Percentiles rank a stretch among this genome's conserved stretches.
Conservation (phyloP, 2,329 filamentous ascomycete genomes). For the Cyphellophora europaea region DNA sequence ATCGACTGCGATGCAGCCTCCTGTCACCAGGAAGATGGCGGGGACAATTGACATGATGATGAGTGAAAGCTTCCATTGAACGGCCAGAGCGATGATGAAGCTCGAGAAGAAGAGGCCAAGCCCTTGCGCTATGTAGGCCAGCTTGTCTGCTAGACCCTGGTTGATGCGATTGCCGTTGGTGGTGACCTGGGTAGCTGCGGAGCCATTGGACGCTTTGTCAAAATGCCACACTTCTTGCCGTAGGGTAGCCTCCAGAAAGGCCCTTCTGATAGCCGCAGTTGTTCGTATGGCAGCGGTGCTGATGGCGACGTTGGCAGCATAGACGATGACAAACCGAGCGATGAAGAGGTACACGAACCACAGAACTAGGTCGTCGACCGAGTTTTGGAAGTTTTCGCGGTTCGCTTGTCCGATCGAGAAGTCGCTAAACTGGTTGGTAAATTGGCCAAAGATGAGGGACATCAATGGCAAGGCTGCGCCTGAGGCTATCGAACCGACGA, state of each 20-base stretch:
- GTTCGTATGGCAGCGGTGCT: slow-evolving; percentile 19
- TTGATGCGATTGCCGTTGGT: slow-evolving; percentile 27
- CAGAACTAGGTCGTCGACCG: slow-evolving; percentile 17
- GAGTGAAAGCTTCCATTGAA: slow-evolving; percentile 35
- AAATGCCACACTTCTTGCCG: slow-evolving; percentile 25
- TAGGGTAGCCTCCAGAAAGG: slow-evolving; percentile 21
- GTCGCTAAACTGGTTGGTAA: slow-evolving; percentile 21
- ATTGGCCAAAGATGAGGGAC: slow-evolving; percentile 28
- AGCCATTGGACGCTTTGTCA: slow-evolving; percentile 20
- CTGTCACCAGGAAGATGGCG: slow-evolving; percentile 25
- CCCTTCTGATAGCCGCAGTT: slow-evolving; percentile 15
- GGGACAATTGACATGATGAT: slow-evolving; percentile 41
- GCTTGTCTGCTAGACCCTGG: slow-evolving; percentile 31
- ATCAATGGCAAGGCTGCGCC: slow-evolving; percentile 25
- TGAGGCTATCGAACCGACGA: slow-evolving; percentile 17
- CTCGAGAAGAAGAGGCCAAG: slow-evolving; percentile 30
- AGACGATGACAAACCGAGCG: slow-evolving; percentile 24
- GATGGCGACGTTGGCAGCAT: slow-evolving; percentile 22
- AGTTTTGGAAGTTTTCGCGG: slow-evolving; percentile 14
- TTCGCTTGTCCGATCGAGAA: slow-evolving; percentile 13
- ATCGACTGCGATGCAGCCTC: slow-evolving; percentile 18
- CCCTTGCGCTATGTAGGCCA: slow-evolving; percentile 24
- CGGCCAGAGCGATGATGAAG: slow-evolving; percentile 30
- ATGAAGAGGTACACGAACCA: slow-evolving; percentile 29
- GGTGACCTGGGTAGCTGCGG: slow-evolving; percentile 21